phyloP scores from a whole-genome alignment of 768 basidiomycete species.

The Mrakia gelida region DNA sequence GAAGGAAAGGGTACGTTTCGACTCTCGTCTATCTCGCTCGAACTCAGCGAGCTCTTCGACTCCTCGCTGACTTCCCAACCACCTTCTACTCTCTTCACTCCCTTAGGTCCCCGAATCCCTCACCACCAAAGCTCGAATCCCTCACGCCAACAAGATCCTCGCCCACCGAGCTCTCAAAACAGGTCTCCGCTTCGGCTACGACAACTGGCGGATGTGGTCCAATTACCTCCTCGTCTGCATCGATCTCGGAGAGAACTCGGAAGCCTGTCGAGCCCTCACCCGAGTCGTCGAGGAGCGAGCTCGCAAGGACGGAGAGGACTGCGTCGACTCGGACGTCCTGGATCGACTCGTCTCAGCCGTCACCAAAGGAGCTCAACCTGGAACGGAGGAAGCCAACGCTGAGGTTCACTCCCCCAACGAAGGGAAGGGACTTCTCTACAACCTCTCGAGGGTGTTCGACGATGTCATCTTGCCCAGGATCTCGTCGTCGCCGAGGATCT shows the following conservation, averaged over 20 bases:
- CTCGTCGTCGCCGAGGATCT: conserved; percentile 66
- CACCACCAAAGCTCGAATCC: conserved; percentile 31
- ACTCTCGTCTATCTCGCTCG: background rate
- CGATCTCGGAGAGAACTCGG: conserved; percentile 86
- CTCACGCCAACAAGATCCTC: conserved; percentile 63
- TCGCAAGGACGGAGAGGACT: conserved; percentile 50
- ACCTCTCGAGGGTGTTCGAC: conserved; percentile 70
- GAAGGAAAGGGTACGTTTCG: background rate
- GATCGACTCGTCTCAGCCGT: conserved; percentile 85
- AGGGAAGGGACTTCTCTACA: conserved; percentile 62
- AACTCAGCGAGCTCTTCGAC: background rate
- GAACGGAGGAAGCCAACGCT: conserved; percentile 31
- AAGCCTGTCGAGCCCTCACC: conserved; percentile 75
- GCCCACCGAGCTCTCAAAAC: conserved; percentile 91
- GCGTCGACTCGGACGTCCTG: conserved; percentile 80
- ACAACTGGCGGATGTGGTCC: conserved; percentile 97
- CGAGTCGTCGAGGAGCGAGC: conserved; percentile 76
- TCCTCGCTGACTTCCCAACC: background rate
- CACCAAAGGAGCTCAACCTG: conserved; percentile 50
- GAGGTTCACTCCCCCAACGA: conserved; percentile 50
- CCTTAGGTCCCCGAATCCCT: background rate
- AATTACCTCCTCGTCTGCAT: conserved; percentile 94
- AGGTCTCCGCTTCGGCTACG: conserved; percentile 75
- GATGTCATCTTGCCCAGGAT: conserved; percentile 74
- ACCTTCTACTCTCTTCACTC: background rate